Evolutionary conservation across 345 rosid genomes (phyloP).

Genomic region (Sisymbrium altissimum): DNA sequence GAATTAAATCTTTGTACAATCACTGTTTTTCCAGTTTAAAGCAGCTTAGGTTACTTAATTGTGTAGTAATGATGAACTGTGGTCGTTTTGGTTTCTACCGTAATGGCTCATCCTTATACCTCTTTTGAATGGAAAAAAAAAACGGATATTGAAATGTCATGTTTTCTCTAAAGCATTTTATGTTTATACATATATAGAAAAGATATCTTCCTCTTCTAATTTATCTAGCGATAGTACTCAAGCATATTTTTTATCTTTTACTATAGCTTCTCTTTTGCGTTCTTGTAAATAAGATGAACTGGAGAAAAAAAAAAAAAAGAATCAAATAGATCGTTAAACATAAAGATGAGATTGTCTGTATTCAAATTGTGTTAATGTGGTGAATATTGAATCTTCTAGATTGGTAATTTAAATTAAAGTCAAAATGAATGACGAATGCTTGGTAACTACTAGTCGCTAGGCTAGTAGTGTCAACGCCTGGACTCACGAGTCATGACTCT

Average conservation of each 20-base stretch:
- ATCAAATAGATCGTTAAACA: not conserved
- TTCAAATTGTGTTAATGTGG: too few species aligned
- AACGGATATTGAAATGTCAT: not conserved
- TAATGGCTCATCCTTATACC: not conserved
- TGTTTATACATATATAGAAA: not conserved
- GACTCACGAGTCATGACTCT: not conserved
- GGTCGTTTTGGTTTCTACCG: not conserved
- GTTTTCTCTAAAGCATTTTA: not conserved
- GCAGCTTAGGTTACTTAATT: not conserved
- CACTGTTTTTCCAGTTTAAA: not conserved
- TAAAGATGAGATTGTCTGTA: not conserved
- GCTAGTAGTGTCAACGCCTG: too few species aligned
- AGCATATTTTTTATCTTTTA: not conserved
- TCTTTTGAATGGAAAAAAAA: not conserved
- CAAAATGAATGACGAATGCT: too few species aligned
- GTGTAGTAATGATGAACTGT: not conserved
- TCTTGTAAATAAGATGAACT: not conserved
- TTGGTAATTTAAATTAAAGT: too few species aligned
- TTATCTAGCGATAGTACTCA: not conserved
- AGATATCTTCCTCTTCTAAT: not conserved
- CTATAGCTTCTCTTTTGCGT: not conserved
- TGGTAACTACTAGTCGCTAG: too few species aligned
- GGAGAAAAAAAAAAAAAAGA: not conserved
- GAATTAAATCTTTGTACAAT: conserved; percentile 18
- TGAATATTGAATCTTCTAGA: too few species aligned